These are phyloP conservation scores for Coelastrella sp. DNA, from an alignment of 139 green algal species.

Conservation along the genomic window DNA sequence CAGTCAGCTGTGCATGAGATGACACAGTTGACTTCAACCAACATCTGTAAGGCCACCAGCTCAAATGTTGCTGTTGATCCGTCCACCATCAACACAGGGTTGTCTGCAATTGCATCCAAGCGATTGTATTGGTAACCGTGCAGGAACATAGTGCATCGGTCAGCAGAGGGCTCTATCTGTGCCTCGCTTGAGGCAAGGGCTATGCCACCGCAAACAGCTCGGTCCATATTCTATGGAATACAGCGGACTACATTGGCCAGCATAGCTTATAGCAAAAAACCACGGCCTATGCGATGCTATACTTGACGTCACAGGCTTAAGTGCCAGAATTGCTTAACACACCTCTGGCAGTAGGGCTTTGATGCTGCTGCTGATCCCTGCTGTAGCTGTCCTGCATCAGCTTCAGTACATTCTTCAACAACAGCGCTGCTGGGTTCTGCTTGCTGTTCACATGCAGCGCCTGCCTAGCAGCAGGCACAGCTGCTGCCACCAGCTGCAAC, in stretches of 20 bases:
- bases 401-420: constrained; percentile 36
- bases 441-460: constrained; percentile 24
- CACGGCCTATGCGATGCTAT: neutral
- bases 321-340: neutral
- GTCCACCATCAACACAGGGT: neutral
- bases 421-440: constrained; percentile 9
- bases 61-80: neutral
- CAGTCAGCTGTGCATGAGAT: no score
- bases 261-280: no score
- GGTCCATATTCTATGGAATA: no score
- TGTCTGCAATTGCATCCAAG: no score
- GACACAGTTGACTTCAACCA: constrained; percentile 22
- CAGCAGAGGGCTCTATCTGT: neutral
- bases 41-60: neutral
- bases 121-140: neutral
- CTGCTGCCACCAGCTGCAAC: constrained; percentile 34
- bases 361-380: neutral
- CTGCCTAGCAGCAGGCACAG: constrained; percentile 28
- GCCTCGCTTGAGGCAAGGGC: no score
- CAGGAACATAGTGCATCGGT: neutral
- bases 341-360: neutral
- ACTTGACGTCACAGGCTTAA: neutral
- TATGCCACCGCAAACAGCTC: no score
- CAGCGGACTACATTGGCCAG: no score
- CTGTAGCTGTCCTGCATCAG: constrained; percentile 45